Evolutionary conservation across 345 rosid species (phyloP).

Genomic region (Punica granatum): DNA sequence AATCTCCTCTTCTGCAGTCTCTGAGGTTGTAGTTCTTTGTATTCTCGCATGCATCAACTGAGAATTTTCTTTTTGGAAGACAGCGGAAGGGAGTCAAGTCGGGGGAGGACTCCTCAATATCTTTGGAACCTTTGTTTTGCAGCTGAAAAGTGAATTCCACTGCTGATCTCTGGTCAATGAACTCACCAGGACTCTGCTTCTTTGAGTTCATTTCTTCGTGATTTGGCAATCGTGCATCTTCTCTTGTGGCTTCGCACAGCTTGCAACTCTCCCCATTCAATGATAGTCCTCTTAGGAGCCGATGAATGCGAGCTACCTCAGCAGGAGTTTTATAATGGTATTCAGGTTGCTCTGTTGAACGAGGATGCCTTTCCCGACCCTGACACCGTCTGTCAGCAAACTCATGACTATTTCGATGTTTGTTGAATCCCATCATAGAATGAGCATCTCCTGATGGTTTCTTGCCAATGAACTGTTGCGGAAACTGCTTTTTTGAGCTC

Average conservation of each 20-base stretch:
- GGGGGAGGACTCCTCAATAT: background rate
- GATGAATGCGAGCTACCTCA: conserved; percentile 5
- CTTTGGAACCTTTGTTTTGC: background rate
- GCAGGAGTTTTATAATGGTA: background rate
- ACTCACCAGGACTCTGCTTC: background rate
- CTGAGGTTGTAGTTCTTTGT: background rate
- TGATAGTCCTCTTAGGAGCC: background rate
- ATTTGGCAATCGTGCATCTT: background rate
- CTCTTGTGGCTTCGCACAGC: background rate
- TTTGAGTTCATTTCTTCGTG: background rate
- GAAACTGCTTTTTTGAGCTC: conserved; percentile 1
- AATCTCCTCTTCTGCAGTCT: background rate
- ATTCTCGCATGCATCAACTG: background rate
- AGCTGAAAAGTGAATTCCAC: background rate
- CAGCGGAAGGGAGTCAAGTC: background rate
- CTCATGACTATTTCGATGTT: background rate
- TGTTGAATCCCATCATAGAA: background rate
- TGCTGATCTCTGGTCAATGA: background rate
- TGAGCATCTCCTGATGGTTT: background rate
- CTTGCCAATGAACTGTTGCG: background rate
- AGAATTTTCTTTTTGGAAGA: background rate
- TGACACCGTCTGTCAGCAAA: background rate
- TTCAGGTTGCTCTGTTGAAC: background rate
- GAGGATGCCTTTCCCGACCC: background rate
- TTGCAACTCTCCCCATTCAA: background rate